Conservation (phyloP, 2,329 filamentous ascomycete species). For the Elsinoe necatrix region DNA sequence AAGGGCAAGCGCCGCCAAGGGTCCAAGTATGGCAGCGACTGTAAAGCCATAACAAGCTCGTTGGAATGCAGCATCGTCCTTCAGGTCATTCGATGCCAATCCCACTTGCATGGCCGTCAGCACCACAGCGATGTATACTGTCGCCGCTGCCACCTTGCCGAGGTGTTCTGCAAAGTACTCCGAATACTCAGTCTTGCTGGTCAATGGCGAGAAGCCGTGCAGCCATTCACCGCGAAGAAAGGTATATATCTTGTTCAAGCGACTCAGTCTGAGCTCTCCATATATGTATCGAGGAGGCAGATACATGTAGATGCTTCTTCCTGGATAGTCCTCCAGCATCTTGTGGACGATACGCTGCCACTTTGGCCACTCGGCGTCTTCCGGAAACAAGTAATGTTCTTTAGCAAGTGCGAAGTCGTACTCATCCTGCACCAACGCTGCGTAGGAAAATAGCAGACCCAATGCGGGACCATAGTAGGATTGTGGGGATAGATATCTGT, state of each 20-base stretch:
- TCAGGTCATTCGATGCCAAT: slow-evolving; percentile 23
- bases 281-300: slow-evolving; percentile 17
- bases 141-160: neutral
- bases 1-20: slow-evolving; percentile 17
- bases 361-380: slow-evolving; percentile 8
- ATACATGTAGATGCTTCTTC: slow-evolving; percentile 7
- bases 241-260: slow-evolving; percentile 18
- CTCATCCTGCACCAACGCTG: slow-evolving; percentile 16
- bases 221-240: slow-evolving; percentile 1
- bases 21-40: slow-evolving; percentile 36
- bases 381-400: slow-evolving; percentile 13
- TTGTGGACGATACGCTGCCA: slow-evolving; percentile 12
- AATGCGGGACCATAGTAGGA: neutral
- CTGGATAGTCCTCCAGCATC: neutral
- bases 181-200: neutral
- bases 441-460: slow-evolving; percentile 18
- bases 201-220: slow-evolving; percentile 7
- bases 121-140: slow-evolving; percentile 10
- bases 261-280: slow-evolving; percentile 19
- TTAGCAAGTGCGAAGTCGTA: slow-evolving; percentile 18
- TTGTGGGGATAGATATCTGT: no score
- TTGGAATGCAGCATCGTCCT: slow-evolving; percentile 35
- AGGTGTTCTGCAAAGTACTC: slow-evolving; percentile 17
- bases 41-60: slow-evolving; percentile 41
- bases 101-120: slow-evolving; percentile 22